These are phyloP conservation scores for Stachybotrys echinatus DNA, from an alignment of 2,329 filamentous ascomycete genomes.

Conservation along the genomic window DNA sequence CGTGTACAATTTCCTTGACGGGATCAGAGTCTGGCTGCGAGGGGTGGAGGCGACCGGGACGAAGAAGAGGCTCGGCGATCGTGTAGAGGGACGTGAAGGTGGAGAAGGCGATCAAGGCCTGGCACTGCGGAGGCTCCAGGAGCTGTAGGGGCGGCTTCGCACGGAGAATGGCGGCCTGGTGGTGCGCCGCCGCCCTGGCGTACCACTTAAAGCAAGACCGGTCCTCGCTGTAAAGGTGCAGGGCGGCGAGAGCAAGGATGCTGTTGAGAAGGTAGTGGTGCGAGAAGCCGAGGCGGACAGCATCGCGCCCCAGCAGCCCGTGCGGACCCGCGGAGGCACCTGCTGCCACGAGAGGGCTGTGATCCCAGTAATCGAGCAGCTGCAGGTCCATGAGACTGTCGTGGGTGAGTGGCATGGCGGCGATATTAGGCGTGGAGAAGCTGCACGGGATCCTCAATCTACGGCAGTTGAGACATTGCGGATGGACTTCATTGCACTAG, in stretches of 20 bases:
- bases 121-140: not conserved
- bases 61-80: not conserved
- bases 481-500: no score
- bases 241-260: slow-evolving; percentile 2
- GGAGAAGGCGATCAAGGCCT: slow-evolving; percentile 1
- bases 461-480: no score
- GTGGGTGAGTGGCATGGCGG: no score
- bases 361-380: slow-evolving; percentile 3
- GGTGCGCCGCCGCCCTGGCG: slow-evolving; percentile 1
- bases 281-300: slow-evolving; percentile 2
- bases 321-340: not conserved
- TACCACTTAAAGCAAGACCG: slow-evolving; percentile 1
- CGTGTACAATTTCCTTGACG: no score
- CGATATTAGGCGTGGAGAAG: no score
- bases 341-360: not conserved
- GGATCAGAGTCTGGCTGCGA: not conserved
- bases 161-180: slow-evolving; percentile 1
- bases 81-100: slow-evolving; percentile 1
- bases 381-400: slow-evolving; percentile 5
- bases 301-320: not conserved
- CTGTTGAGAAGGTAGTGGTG: slow-evolving; percentile 4
- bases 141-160: slow-evolving; percentile 2
- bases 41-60: not conserved
- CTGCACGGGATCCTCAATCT: no score
- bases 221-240: slow-evolving; percentile 3